A percentile compares a stretch with the other conserved stretches of the same genome.
Conservation (phyloP, 352 stramenopile genomes). For the Thalassiosira livingstoniorum region DNA sequence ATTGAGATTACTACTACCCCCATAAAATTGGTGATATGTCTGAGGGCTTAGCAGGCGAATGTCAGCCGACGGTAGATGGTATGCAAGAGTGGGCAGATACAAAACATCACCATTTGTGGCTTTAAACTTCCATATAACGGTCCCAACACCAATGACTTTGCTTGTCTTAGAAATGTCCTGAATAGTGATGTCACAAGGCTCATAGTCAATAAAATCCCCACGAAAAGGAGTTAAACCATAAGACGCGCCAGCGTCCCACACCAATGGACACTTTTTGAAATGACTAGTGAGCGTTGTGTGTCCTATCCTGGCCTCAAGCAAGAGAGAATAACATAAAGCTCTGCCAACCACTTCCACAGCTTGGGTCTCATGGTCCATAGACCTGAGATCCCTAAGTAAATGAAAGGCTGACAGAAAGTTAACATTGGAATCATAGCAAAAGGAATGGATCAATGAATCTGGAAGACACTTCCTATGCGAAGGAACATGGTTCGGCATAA, state of each 20-base stretch:
- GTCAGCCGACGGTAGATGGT: constrained; percentile 3
- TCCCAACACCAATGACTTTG: constrained; percentile 12
- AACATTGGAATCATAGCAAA: too few species aligned
- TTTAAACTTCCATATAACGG: background rate
- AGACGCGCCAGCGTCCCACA: constrained; percentile 7
- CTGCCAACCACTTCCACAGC: too few species aligned
- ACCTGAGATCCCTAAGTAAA: too few species aligned
- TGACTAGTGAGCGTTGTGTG: too few species aligned
- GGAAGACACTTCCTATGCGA: too few species aligned
- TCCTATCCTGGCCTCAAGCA: too few species aligned
- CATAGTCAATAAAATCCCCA: constrained; percentile 51
- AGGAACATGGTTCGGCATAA: too few species aligned
- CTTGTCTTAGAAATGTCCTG: constrained; percentile 18
- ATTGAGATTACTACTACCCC: background rate
- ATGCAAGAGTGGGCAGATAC: background rate
- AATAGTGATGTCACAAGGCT: background rate
- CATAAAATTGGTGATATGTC: constrained; percentile 29
- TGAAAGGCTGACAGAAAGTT: too few species aligned
- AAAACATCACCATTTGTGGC: background rate
- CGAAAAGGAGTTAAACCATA: constrained; percentile 28
- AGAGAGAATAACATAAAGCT: too few species aligned
- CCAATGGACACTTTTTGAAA: background rate
- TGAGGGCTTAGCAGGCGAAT: constrained; percentile 21
- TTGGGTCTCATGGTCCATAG: too few species aligned
- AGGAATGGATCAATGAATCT: too few species aligned